These are phyloP conservation scores for Nemania diffusa DNA, from an alignment of 2,329 filamentous ascomycete species.

Conservation along the genomic window DNA sequence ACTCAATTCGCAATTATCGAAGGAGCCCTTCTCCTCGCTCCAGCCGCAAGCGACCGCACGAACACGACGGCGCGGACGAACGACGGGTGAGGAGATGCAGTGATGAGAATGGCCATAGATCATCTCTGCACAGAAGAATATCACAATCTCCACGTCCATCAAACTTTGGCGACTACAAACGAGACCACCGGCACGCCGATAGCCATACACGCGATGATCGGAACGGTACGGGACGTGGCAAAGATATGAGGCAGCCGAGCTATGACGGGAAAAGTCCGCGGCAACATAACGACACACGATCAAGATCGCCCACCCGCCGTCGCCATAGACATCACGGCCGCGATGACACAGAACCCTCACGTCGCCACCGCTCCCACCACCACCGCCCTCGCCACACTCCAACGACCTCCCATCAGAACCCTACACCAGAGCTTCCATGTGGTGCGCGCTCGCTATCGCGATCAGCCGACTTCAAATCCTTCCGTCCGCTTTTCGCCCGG, in stretches of 20 bases:
- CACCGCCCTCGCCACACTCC: conserved; percentile 27
- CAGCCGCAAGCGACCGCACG: conserved; percentile 38
- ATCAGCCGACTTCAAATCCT: conserved; percentile 68
- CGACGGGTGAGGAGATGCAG: conserved; percentile 35
- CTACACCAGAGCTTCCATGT: conserved; percentile 66
- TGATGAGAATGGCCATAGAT: conserved; percentile 16
- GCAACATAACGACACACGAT: conserved; percentile 9
- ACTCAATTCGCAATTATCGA: conserved; percentile 21
- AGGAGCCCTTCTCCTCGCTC: conserved; percentile 7
- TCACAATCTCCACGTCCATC: conserved; percentile 34
- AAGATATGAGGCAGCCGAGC: not conserved
- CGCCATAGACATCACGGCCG: conserved; percentile 6
- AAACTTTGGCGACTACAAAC: not conserved
- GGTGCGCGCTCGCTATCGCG: conserved; percentile 73
- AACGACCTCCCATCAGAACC: not conserved
- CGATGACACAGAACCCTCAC: not conserved
- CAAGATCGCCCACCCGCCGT: conserved; percentile 27
- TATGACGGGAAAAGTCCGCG: not conserved
- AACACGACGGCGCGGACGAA: conserved; percentile 32
- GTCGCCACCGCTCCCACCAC: conserved; percentile 22
- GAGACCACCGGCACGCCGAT: conserved; percentile 1
- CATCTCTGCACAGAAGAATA: conserved; percentile 19
- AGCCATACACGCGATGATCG: conserved; percentile 1
- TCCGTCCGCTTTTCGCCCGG: conserved; percentile 78
- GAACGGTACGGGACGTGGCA: not conserved